Evolutionary conservation across 2,329 filamentous ascomycete species (phyloP).

Genomic region (Elsinoe australis): DNA sequence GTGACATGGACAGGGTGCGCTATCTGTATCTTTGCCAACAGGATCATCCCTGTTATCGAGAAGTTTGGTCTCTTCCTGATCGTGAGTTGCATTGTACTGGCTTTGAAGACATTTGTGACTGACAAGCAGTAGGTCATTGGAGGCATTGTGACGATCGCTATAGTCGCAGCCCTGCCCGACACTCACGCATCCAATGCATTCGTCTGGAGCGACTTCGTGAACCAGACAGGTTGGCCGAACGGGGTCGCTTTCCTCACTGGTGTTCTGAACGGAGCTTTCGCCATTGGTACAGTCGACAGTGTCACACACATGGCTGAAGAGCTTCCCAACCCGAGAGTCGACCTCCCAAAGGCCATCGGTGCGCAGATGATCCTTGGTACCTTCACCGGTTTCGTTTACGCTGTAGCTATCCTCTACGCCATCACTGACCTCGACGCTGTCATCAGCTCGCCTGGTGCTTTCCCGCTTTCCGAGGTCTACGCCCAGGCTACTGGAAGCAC

Average conservation of each 20-base stretch:
- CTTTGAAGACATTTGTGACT: neutral
- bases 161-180: slow-evolving; percentile 46
- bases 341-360: slow-evolving; percentile 45
- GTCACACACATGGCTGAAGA: slow-evolving; percentile 34
- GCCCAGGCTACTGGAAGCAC: slow-evolving; percentile 40
- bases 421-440: slow-evolving; percentile 40
- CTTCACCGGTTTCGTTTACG: slow-evolving; percentile 40
- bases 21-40: slow-evolving; percentile 51
- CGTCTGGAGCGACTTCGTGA: slow-evolving; percentile 49
- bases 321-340: slow-evolving; percentile 31
- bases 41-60: slow-evolving; percentile 44
- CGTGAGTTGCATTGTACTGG: neutral
- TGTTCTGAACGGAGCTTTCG: slow-evolving; percentile 34
- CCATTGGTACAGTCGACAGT: slow-evolving; percentile 32
- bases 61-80: slow-evolving; percentile 50
- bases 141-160: slow-evolving; percentile 32
- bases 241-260: slow-evolving; percentile 33
- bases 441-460: slow-evolving; percentile 34
- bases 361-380: slow-evolving; percentile 44
- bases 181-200: slow-evolving; percentile 45
- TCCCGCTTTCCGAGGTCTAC: slow-evolving; percentile 44
- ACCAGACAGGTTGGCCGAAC: slow-evolving; percentile 44
- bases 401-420: slow-evolving; percentile 46
- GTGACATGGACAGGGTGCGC: slow-evolving; percentile 48
- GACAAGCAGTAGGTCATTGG: slow-evolving; percentile 24